Percentiles rank a stretch among this genome's conserved stretches.
Conservation (phyloP, 192 early-diverging fungal genomes). For the Coemansia sp. region DNA sequence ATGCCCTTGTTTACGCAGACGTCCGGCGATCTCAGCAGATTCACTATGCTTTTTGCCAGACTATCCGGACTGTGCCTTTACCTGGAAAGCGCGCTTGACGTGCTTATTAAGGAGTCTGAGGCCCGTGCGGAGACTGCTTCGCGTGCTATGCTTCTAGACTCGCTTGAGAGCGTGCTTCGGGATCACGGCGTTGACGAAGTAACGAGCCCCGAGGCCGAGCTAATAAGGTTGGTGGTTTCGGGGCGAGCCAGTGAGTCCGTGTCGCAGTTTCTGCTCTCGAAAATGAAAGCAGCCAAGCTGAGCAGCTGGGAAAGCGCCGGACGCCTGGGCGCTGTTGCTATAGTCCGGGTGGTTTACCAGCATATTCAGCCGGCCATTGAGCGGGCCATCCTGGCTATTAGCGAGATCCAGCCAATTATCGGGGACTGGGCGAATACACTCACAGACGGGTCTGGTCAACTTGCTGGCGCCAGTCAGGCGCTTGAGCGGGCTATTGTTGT, state of each 20-base stretch:
- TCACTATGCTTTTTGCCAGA: conserved; percentile 25
- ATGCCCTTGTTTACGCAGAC: conserved; percentile 22
- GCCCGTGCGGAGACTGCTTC: conserved; percentile 23
- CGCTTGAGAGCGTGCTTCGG: conserved; percentile 31
- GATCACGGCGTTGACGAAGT: conserved; percentile 46
- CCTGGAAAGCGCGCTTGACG: conserved; percentile 19
- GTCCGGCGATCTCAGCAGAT: conserved; percentile 13
- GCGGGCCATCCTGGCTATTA: conserved; percentile 19
- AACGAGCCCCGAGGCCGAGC: conserved; percentile 39
- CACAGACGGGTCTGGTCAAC: neutral
- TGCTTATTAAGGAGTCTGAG: conserved; percentile 17
- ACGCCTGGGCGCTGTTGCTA: conserved; percentile 26
- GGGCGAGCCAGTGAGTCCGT: conserved; percentile 39
- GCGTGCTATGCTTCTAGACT: conserved; percentile 10
- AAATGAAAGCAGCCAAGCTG: conserved; percentile 29
- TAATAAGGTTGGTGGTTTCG: conserved; percentile 30
- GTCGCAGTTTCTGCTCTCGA: conserved; percentile 48
- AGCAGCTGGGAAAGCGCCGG: conserved; percentile 41
- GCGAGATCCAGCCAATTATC: conserved; percentile 16
- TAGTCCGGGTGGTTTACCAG: conserved; percentile 33
- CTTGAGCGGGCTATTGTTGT: conserved; percentile 26
- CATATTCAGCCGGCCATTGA: conserved; percentile 36
- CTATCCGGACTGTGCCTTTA: conserved; percentile 33
- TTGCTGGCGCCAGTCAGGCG: neutral
- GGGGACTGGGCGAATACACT: neutral